These are phyloP conservation scores for Amaranthus cruentus DNA, from an alignment of 148 eudicot genomes.

Conservation along the genomic window DNA sequence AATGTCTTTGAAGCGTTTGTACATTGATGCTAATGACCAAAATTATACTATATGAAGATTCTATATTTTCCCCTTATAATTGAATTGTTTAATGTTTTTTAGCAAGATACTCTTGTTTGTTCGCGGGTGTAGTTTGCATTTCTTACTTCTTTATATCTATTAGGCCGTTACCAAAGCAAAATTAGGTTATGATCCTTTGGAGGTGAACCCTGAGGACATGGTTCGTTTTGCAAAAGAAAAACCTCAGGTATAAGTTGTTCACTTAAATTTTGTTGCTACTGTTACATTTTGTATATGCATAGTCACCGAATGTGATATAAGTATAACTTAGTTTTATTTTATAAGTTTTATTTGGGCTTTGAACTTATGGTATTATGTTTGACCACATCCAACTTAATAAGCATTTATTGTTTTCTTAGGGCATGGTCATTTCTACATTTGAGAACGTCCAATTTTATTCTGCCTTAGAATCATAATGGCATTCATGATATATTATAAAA, in stretches of 20 bases:
- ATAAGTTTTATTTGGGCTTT: too few relatives aligned
- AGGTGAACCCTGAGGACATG: constrained; percentile 99
- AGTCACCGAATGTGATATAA: not conserved
- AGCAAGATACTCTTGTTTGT: constrained; percentile 1
- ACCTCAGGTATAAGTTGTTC: constrained; percentile 70
- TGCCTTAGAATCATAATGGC: not conserved
- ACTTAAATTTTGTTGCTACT: not conserved
- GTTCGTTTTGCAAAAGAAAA: constrained; percentile 86
- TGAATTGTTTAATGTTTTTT: too few relatives aligned
- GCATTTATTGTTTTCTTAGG: not conserved
- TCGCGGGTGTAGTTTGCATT: not conserved
- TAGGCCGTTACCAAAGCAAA: constrained; percentile 98
- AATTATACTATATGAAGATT: not conserved
- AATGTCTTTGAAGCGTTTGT: not conserved
- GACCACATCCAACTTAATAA: not conserved
- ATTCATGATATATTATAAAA: not conserved
- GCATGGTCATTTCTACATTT: not conserved
- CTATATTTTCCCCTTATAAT: not conserved
- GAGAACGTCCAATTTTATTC: constrained; percentile 3
- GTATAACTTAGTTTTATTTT: not conserved
- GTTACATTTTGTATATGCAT: not conserved
- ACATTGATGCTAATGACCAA: not conserved
- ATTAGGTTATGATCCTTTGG: constrained; percentile 94
- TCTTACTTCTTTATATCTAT: constrained; percentile 19
- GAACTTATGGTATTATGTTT: not conserved